Conservation (phyloP, 2,329 filamentous ascomycete species). For the Aschersonia sp. region DNA sequence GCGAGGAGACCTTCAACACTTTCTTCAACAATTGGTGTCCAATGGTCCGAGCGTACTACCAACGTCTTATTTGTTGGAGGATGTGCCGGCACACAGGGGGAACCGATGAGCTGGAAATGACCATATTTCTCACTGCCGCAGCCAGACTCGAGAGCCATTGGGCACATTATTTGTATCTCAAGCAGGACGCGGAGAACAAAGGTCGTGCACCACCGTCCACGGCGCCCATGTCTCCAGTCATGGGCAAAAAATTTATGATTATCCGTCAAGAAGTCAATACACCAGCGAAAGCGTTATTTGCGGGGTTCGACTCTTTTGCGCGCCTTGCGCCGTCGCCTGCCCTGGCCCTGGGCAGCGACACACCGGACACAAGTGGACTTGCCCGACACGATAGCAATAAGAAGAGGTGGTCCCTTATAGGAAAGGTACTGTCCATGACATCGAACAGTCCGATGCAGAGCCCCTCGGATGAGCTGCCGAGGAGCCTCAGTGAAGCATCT, state of each 20-base stretch:
- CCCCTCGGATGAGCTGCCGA: not conserved
- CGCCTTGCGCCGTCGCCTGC: constrained; percentile 12
- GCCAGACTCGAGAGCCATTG: constrained; percentile 58
- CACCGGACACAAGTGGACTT: constrained; percentile 11
- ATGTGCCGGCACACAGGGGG: constrained; percentile 63
- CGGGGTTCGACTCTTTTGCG: constrained; percentile 34
- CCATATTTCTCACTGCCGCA: constrained; percentile 54
- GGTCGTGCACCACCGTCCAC: constrained; percentile 52
- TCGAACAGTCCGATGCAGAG: constrained; percentile 8
- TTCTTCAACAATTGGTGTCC: constrained; percentile 92
- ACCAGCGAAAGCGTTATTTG: constrained; percentile 30
- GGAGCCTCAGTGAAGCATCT: not conserved
- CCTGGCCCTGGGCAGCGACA: constrained; percentile 9
- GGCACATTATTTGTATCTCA: constrained; percentile 67
- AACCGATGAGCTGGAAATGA: constrained; percentile 49
- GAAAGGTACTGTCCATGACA: constrained; percentile 40
- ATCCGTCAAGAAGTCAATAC: constrained; percentile 58
- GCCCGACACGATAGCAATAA: constrained; percentile 35
- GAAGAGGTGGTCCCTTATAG: constrained; percentile 49
- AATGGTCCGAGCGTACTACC: constrained; percentile 88
- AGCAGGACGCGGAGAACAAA: constrained; percentile 46
- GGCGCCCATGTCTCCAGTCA: constrained; percentile 70
- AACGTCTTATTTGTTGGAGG: constrained; percentile 82
- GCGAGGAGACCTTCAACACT: constrained; percentile 60
- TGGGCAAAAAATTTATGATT: constrained; percentile 76